A percentile compares a stretch with the other conserved stretches of the same genome.
phyloP scores from a whole-genome alignment of 108 stramenopile genomes.

The Pseudonitzschia delicatissima region DNA sequence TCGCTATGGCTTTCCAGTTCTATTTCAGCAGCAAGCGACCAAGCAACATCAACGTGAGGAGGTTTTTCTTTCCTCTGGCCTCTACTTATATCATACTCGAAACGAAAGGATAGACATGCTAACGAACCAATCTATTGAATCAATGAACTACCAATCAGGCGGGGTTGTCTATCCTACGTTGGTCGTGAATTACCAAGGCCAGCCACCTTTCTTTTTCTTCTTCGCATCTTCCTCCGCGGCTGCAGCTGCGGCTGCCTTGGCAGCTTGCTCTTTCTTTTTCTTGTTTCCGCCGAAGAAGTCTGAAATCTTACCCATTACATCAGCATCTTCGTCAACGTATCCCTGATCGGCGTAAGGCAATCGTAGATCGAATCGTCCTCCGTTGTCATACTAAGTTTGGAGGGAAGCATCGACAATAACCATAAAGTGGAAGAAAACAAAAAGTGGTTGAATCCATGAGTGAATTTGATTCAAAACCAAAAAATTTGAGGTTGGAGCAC shows the following conservation, averaged over 20 bases:
- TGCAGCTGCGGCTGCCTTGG: conserved; percentile 3
- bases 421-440: neutral
- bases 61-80: no score
- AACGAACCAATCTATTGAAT: no score
- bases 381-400: conserved; percentile 78
- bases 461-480: no score
- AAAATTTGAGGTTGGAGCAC: no score
- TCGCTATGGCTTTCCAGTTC: no score
- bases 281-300: conserved; percentile 72
- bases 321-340: conserved; percentile 85
- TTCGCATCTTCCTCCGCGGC: neutral
- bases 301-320: conserved; percentile 66
- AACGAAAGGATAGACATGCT: no score
- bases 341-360: conserved; percentile 95
- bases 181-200: conserved; percentile 44
- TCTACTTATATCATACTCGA: no score
- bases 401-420: neutral
- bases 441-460: neutral
- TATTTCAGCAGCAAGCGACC: no score
- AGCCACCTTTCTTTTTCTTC: conserved; percentile 35
- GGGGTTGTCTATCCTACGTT: no score
- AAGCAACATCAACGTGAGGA: no score
- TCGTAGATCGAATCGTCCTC: conserved; percentile 92
- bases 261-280: conserved; percentile 33
- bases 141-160: no score